These are phyloP conservation scores for Sedum album DNA, from an alignment of 164 flowering plant species.

Conservation along the genomic window DNA sequence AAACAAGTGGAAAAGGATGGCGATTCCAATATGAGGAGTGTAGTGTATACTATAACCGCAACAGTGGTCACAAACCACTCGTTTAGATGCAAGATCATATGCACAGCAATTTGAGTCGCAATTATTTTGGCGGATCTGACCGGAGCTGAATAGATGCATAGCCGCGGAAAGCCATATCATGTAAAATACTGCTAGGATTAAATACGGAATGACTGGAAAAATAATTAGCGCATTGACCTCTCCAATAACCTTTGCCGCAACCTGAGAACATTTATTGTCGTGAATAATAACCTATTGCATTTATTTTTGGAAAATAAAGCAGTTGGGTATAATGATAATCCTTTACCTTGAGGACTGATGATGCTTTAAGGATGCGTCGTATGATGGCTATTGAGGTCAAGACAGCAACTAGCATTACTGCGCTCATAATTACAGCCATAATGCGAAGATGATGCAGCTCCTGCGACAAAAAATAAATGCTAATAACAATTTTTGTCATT, in stretches of 20 bases:
- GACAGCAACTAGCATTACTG: slow-evolving; percentile 51
- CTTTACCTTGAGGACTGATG: slow-evolving; percentile 91
- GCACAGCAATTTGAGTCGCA: slow-evolving; percentile 81
- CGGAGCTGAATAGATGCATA: slow-evolving; percentile 82
- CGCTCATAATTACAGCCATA: slow-evolving; percentile 72
- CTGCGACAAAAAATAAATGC: slow-evolving; percentile 31
- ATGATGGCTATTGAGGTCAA: slow-evolving; percentile 83
- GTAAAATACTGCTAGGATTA: slow-evolving; percentile 67
- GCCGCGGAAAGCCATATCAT: slow-evolving; percentile 93
- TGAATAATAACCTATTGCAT: background rate
- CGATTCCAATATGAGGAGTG: slow-evolving; percentile 72
- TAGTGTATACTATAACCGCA: slow-evolving; percentile 85
- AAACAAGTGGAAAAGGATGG: slow-evolving; percentile 83
- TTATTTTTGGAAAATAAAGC: background rate
- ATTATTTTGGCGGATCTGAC: slow-evolving; percentile 55
- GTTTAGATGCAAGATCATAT: slow-evolving; percentile 56
- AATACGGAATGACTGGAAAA: slow-evolving; percentile 77
- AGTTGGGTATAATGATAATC: background rate
- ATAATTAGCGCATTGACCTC: slow-evolving; percentile 88
- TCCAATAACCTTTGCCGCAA: slow-evolving; percentile 96
- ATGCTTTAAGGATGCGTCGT: slow-evolving; percentile 91
- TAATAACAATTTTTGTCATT: background rate
- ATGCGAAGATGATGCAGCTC: slow-evolving; percentile 70
- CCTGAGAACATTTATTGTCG: slow-evolving; percentile 34
- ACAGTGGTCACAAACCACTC: slow-evolving; percentile 69